Conservation (phyloP, 495 filamentous ascomycete genomes). For the Mytilinidion resinicola region DNA sequence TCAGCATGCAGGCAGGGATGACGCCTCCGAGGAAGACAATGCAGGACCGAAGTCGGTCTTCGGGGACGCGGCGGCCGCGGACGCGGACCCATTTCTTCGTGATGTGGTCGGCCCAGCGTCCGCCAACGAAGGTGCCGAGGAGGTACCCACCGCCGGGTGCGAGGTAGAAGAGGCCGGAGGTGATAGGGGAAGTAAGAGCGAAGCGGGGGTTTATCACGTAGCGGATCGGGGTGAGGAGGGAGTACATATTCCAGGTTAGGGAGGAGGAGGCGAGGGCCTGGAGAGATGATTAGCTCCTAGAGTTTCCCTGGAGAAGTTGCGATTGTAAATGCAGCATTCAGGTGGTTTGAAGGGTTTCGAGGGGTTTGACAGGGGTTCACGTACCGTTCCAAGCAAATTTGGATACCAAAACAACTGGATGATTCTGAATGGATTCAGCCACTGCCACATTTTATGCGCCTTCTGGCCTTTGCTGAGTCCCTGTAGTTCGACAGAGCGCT, state of each 20-base stretch:
- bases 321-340: neutral
- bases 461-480: conserved; percentile 46
- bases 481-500: conserved; percentile 48
- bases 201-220: conserved; percentile 71
- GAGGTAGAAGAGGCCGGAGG: conserved; percentile 66
- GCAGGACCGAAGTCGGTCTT: conserved; percentile 61
- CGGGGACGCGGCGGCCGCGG: conserved; percentile 55
- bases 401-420: conserved; percentile 54
- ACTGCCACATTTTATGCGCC: conserved; percentile 47
- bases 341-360: neutral
- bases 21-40: conserved; percentile 53
- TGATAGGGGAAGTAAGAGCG: conserved; percentile 57
- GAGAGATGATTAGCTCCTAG: neutral
- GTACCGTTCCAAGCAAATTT: conserved; percentile 53
- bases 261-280: conserved; percentile 51
- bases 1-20: conserved; percentile 58
- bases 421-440: conserved; percentile 59
- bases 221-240: conserved; percentile 64
- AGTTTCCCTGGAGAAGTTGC: no score
- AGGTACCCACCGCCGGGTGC: conserved; percentile 68
- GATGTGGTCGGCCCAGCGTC: conserved; percentile 61
- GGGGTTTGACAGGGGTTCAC: neutral
- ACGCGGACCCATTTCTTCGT: conserved; percentile 58
- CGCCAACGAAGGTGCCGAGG: conserved; percentile 62
- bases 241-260: conserved; percentile 70